Conservation (phyloP, 2,329 filamentous ascomycete genomes). For the Trichophyton verrucosum region DNA sequence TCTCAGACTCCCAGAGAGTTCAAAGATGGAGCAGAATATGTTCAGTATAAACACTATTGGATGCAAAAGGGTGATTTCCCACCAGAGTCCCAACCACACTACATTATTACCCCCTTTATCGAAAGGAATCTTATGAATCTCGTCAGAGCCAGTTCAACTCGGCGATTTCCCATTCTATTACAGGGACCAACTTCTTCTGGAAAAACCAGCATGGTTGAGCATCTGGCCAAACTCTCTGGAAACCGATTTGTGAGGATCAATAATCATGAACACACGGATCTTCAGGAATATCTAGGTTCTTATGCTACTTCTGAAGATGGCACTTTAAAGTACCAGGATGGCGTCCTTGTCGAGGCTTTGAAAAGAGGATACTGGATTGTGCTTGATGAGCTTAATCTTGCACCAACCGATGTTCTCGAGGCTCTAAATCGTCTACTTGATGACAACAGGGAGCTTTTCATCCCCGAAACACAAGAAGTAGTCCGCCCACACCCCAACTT, state of each 20-base stretch:
- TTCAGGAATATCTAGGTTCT: slow-evolving; percentile 93
- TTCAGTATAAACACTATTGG: slow-evolving; percentile 85
- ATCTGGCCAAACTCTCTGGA: slow-evolving; percentile 88
- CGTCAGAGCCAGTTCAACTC: slow-evolving; percentile 81
- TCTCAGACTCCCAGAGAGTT: slow-evolving; percentile 67
- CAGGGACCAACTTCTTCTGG: slow-evolving; percentile 95
- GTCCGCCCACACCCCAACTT: slow-evolving; percentile 89
- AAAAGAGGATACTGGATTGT: slow-evolving; percentile 95
- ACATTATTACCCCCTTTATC: slow-evolving; percentile 93
- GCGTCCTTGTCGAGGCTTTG: slow-evolving; percentile 81
- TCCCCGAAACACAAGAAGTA: slow-evolving; percentile 91
- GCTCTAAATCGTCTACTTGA: slow-evolving; percentile 90
- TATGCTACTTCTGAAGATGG: slow-evolving; percentile 82
- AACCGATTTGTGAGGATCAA: slow-evolving; percentile 98
- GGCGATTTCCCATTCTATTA: slow-evolving; percentile 83
- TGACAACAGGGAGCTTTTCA: slow-evolving; percentile 88
- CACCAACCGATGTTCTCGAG: slow-evolving; percentile 92
- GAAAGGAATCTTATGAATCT: slow-evolving; percentile 90
- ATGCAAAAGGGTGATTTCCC: slow-evolving; percentile 60
- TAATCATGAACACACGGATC: slow-evolving; percentile 96
- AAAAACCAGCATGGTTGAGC: slow-evolving; percentile 99
- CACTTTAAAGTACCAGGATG: slow-evolving; percentile 81
- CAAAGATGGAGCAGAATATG: slow-evolving; percentile 61
- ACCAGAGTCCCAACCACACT: slow-evolving; percentile 65
- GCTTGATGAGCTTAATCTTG: slow-evolving; percentile 90